These are phyloP conservation scores for Lactarius akahatsu DNA, from an alignment of 768 basidiomycete species.

Conservation along the genomic window DNA sequence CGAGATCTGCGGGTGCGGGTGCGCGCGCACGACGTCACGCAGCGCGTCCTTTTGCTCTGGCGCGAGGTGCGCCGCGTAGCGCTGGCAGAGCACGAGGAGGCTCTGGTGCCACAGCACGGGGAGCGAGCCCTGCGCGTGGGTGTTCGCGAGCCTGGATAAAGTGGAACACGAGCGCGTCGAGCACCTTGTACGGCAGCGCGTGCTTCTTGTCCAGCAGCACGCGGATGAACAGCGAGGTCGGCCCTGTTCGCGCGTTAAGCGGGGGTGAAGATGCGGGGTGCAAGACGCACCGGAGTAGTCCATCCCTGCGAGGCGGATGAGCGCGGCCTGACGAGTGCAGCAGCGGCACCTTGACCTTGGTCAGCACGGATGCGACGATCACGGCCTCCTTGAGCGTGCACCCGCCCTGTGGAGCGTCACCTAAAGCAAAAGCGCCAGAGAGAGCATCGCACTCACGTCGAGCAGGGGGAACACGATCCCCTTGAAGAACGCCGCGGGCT, in stretches of 20 bases:
- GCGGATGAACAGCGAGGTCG: conserved; percentile 96
- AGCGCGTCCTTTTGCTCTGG: conserved; percentile 97
- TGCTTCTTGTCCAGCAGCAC: conserved; percentile 97
- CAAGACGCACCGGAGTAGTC: conserved; percentile 76
- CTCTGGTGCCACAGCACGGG: conserved; percentile 99
- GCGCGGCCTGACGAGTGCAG: conserved; percentile 93
- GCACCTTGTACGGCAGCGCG: conserved; percentile 95
- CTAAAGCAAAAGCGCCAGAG: conserved; percentile 10
- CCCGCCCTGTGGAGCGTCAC: conserved; percentile 49
- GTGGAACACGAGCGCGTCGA: conserved; percentile 97
- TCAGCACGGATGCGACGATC: conserved; percentile 87
- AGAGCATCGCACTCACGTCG: conserved; percentile 55
- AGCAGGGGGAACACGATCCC: conserved; percentile 95
- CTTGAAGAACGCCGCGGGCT: conserved; percentile 98
- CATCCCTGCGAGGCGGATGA: conserved; percentile 92
- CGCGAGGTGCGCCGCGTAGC: conserved; percentile 91
- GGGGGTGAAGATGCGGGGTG: background rate
- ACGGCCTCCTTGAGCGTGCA: conserved; percentile 94
- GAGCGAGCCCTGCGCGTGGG: conserved; percentile 79
- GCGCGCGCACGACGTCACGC: conserved; percentile 85
- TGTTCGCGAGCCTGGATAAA: conserved; percentile 95
- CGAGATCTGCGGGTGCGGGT: conserved; percentile 84
- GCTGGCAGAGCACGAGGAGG: conserved; percentile 88
- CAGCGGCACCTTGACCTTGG: conserved; percentile 92
- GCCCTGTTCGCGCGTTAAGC: conserved; percentile 45